Evolutionary conservation across 257 asterid genomes (phyloP).

Genomic region (Coffea canephora): DNA sequence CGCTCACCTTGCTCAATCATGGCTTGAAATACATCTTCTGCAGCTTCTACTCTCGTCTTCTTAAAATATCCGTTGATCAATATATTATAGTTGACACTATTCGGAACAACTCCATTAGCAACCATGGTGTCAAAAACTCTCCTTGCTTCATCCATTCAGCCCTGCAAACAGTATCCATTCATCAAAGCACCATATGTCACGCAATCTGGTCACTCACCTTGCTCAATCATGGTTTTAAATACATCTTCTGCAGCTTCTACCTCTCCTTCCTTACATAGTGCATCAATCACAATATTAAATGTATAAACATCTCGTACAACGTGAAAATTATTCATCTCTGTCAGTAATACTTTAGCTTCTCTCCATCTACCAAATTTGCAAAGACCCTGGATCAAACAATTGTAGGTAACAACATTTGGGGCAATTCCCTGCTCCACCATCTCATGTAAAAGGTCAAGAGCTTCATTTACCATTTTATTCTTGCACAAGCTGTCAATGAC

Average conservation of each 20-base stretch:
- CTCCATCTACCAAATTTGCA: neutral
- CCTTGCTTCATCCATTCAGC: conserved; percentile 4
- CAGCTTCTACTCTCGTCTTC: conserved; percentile 22
- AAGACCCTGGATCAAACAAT: conserved; percentile 15
- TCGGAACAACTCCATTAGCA: conserved; percentile 5
- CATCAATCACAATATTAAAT: neutral
- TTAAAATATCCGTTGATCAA: conserved; percentile 33
- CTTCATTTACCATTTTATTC: conserved; percentile 20
- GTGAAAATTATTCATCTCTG: neutral
- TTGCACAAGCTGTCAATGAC: conserved; percentile 26
- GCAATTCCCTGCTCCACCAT: conserved; percentile 21
- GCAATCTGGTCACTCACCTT: conserved; percentile 9
- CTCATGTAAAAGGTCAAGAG: conserved; percentile 16
- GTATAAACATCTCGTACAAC: neutral
- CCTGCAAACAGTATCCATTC: conserved; percentile 29
- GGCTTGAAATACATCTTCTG: too few species aligned
- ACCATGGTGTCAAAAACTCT: conserved; percentile 18
- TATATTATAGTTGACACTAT: conserved; percentile 16
- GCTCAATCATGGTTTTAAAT: conserved; percentile 6
- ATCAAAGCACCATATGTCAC: conserved; percentile 9
- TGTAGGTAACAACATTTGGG: conserved; percentile 18
- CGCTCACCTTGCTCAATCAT: too few species aligned
- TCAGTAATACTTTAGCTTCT: neutral
- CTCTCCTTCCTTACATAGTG: neutral
- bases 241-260: conserved; percentile 23